Evolutionary conservation across 305 asterid species (phyloP), one percentile per base, ranked within the genome.

Genomic region (Rubia peregrina): DNA sequence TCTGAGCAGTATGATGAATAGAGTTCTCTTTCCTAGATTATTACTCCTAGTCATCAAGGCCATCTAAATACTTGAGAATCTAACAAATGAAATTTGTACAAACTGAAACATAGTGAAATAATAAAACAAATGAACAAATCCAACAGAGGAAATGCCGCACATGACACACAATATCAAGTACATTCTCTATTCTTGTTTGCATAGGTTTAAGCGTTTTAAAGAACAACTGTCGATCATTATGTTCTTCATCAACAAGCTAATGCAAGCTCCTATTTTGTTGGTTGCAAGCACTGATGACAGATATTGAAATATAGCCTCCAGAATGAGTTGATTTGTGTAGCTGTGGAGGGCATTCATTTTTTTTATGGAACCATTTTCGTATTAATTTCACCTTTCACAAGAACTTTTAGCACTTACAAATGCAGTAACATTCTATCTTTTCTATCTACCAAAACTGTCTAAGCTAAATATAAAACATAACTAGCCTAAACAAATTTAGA

Each of bases 1-100:
- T 73, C 67, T 41, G 17, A 55, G 49, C 44, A 56, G 36, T 62
- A 19, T 53, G 71, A 12, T 21, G 55, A 65, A 46, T 17, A 12
- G 11, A 26, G 30, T 26, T 26, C 30, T 26, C 30, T 26, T 26
- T 26, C 30, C 30, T 26, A 26, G 30, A 26, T 26, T 26, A 26
- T 26, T 26, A 26, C 30, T 26, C 30, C 30, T 26, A 26, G 30
- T 26, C 30, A 26, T 26, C 30, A 26, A 26, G 30, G 2, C 2
- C 30, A 26, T 2, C 30, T 26, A 26, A 26, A 26, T 26, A 26
- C 30, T 26, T 26, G 30, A 26, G 2, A 26, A n/a, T 24, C 16
- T n/a, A 49, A 8, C 21, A 68, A 42, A 68, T 48, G 49, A 38
- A 33, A 7, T 4, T 10, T 8, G 19, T 4, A 68, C n/a, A 49